Conservation (phyloP, 192 early-diverging fungal species). For the Backusella australiensis region DNA sequence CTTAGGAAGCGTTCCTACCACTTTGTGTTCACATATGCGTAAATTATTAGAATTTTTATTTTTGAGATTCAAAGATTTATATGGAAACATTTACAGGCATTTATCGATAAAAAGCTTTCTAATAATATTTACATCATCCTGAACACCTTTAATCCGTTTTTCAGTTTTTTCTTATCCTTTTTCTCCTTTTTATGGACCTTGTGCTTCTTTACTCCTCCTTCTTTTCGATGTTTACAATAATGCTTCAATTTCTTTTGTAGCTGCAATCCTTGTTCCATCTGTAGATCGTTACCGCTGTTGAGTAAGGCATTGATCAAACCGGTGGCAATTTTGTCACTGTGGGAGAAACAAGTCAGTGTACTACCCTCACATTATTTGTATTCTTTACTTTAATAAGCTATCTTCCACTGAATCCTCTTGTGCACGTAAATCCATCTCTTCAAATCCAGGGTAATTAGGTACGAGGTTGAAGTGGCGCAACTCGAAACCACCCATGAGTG, state of each 20-base stretch:
- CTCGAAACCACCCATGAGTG: slow-evolving; percentile 13
- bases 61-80: too few species aligned
- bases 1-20: too few species aligned
- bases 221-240: not conserved
- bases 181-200: not conserved
- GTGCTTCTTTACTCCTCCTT: not conserved
- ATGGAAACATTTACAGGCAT: not conserved
- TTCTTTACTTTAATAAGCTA: slow-evolving; percentile 8
- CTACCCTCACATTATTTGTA: not conserved
- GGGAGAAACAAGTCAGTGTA: not conserved
- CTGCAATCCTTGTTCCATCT: not conserved
- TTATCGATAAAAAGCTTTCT: not conserved
- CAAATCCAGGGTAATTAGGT: not conserved
- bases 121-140: not conserved
- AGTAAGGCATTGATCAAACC: slow-evolving; percentile 7
- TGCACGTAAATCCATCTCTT: slow-evolving; percentile 8
- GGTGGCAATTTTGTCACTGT: slow-evolving; percentile 14
- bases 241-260: not conserved
- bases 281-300: not conserved
- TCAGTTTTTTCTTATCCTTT: not conserved
- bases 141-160: not conserved
- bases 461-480: slow-evolving; percentile 9
- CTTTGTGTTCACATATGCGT: too few species aligned
- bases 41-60: too few species aligned
- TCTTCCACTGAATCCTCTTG: slow-evolving; percentile 8